A percentile compares a stretch with the other conserved stretches of the same genome.
phyloP scores from a whole-genome alignment of 148 eudicot genomes.

The Camellia japonica region DNA sequence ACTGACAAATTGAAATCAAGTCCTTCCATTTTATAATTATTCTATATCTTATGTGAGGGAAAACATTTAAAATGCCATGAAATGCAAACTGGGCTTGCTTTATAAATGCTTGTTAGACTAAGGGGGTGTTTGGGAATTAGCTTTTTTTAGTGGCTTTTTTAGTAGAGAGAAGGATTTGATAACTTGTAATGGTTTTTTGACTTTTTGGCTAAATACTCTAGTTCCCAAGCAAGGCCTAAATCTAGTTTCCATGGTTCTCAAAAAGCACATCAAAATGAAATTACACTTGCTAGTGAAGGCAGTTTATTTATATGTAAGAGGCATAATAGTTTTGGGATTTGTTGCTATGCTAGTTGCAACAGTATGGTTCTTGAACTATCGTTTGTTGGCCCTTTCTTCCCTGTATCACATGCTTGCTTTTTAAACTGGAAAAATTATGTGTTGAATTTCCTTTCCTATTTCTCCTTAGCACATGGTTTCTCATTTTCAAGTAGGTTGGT shows the following conservation, averaged over 20 bases:
- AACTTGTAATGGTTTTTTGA: background rate
- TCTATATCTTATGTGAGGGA: background rate
- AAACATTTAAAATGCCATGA: background rate
- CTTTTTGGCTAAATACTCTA: no score
- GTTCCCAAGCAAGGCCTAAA: background rate
- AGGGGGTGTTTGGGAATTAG: background rate
- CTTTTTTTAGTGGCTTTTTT: background rate
- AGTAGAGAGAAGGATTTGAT: no score
- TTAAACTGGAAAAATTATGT: background rate
- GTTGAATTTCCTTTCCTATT: background rate
- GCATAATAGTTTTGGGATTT: background rate
- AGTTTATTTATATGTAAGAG: background rate
- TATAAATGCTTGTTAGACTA: background rate
- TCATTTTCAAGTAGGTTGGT: background rate
- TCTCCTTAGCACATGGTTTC: background rate
- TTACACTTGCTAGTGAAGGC: background rate
- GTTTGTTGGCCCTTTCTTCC: background rate
- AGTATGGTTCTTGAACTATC: background rate
- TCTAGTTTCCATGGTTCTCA: background rate
- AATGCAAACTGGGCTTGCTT: background rate
- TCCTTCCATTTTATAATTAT: background rate
- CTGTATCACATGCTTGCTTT: background rate
- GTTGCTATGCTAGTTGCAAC: background rate
- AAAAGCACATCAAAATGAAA: background rate
- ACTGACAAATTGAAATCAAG: background rate